Conservation (phyloP, 2,329 filamentous ascomycete species). For the Lachnellula subtilissima region DNA sequence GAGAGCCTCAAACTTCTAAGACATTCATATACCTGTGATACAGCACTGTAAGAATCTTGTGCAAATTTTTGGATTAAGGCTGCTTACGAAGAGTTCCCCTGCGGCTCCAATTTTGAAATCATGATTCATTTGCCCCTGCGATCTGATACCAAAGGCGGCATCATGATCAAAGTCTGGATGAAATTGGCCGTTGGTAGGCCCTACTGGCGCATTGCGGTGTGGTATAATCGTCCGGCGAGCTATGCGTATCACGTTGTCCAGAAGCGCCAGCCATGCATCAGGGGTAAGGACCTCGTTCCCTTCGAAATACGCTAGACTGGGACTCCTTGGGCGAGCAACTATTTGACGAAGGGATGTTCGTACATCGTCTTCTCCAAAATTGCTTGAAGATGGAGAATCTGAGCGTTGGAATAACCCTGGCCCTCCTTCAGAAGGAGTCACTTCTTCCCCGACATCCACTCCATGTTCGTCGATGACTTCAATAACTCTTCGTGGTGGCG, state of each 20-base stretch:
- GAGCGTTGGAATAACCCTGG: background rate
- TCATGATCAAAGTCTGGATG: constrained; percentile 6
- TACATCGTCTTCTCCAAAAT: background rate
- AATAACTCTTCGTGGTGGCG: background rate
- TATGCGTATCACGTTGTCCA: constrained; percentile 14
- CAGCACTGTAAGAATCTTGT: background rate
- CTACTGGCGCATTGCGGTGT: background rate
- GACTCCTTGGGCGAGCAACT: too few species aligned
- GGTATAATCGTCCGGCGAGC: constrained; percentile 10
- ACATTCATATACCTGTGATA: constrained; percentile 39
- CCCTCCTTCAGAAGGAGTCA: background rate
- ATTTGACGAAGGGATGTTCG: background rate
- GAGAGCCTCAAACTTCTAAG: constrained; percentile 31
- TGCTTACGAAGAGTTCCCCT: constrained; percentile 27
- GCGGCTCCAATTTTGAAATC: constrained; percentile 28
- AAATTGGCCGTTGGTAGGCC: background rate
- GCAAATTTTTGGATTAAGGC: background rate
- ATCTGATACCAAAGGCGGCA: constrained; percentile 14
- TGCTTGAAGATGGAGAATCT: too few species aligned
- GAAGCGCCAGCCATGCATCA: constrained; percentile 11
- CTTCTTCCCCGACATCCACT: background rate
- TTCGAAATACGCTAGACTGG: background rate
- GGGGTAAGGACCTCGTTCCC: too few species aligned
- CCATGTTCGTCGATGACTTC: background rate
- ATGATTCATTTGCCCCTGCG: constrained; percentile 18